Evolutionary conservation across 2,329 filamentous ascomycete species (phyloP).

Genomic region (Xylaria sp.): DNA sequence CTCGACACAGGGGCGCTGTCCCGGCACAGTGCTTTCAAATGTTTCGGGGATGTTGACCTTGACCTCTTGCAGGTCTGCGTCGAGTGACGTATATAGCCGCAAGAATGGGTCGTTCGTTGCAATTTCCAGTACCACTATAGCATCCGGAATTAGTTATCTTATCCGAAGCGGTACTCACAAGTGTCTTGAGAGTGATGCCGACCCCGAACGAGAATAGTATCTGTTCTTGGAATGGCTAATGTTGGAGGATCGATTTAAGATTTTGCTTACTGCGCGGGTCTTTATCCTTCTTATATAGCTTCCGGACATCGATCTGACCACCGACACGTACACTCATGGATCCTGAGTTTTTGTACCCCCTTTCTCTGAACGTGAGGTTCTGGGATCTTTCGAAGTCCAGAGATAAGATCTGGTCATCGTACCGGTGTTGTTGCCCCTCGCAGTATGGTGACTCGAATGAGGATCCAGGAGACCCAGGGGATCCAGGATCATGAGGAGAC

Average conservation of each 20-base stretch:
- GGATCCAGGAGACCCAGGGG: constrained; percentile 28
- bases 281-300: constrained; percentile 46
- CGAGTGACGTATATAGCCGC: constrained; percentile 47
- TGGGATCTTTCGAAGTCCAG: constrained; percentile 51
- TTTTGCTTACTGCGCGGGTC: constrained; percentile 44
- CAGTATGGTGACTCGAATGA: constrained; percentile 42
- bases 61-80: constrained; percentile 52
- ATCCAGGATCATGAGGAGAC: constrained; percentile 25
- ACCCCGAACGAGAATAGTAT: background rate
- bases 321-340: constrained; percentile 52
- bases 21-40: constrained; percentile 44
- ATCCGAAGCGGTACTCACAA: background rate
- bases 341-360: constrained; percentile 41
- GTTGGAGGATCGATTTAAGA: background rate
- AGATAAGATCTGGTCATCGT: constrained; percentile 45
- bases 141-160: constrained; percentile 3
- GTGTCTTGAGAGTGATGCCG: background rate
- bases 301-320: constrained; percentile 59
- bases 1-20: constrained; percentile 57
- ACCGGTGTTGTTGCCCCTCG: constrained; percentile 43
- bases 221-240: background rate
- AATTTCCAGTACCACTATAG: constrained; percentile 55
- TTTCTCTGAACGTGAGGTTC: constrained; percentile 55
- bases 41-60: constrained; percentile 53
- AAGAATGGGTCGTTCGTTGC: constrained; percentile 58